Percentiles rank a stretch among this genome's conserved stretches.
phyloP scores from a whole-genome alignment of 2,329 filamentous ascomycete species.

The Seiridium unicorne region DNA sequence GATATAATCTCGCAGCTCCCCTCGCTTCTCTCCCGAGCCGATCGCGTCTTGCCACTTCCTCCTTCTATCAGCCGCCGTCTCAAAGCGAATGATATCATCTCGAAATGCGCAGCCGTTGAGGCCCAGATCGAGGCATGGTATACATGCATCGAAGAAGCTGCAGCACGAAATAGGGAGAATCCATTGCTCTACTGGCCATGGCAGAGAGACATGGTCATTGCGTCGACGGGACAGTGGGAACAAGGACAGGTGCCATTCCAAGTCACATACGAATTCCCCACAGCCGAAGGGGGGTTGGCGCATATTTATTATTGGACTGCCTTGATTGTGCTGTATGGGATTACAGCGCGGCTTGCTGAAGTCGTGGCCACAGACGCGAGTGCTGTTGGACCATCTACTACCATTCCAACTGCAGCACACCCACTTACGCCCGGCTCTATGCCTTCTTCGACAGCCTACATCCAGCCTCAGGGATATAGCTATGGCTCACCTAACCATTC shows the following conservation, averaged over 20 bases:
- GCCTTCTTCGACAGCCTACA: background rate
- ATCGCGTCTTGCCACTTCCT: constrained; percentile 37
- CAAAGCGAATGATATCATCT: constrained; percentile 46
- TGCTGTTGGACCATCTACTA: constrained; percentile 18
- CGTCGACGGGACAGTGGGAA: constrained; percentile 22
- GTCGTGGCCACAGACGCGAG: constrained; percentile 42
- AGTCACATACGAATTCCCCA: constrained; percentile 43
- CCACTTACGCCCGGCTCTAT: background rate
- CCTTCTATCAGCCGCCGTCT: constrained; percentile 40
- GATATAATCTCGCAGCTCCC: constrained; percentile 49
- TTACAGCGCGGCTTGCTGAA: constrained; percentile 43
- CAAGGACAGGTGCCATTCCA: constrained; percentile 39
- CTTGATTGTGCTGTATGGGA: constrained; percentile 47
- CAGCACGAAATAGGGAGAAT: constrained; percentile 16
- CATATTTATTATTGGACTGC: constrained; percentile 55
- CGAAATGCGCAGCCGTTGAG: constrained; percentile 46
- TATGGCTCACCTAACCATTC: background rate
- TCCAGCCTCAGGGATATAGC: background rate
- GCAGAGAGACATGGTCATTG: constrained; percentile 15
- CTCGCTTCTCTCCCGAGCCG: constrained; percentile 42
- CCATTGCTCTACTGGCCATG: constrained; percentile 39
- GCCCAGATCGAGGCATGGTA: constrained; percentile 48
- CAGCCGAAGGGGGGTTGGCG: constrained; percentile 41
- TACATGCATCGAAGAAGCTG: constrained; percentile 23
- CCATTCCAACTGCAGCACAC: background rate